Conservation (phyloP, 108 stramenopile species). For the Cyclotella baltica region DNA sequence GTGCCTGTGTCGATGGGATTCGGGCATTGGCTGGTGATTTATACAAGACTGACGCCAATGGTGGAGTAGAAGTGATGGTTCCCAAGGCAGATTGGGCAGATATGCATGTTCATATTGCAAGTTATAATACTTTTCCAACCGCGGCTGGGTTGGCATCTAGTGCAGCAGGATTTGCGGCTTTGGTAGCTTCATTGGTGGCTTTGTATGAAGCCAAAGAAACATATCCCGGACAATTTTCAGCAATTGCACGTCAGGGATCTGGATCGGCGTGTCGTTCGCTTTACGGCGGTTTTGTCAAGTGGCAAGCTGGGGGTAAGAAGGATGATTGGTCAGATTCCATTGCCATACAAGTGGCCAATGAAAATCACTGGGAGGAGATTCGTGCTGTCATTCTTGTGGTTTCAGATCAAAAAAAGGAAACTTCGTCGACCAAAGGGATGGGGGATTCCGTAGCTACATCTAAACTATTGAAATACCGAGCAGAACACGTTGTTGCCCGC, state of each 20-base stretch:
- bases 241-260: slow-evolving; percentile 94
- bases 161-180: slow-evolving; percentile 95
- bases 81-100: slow-evolving; percentile 75
- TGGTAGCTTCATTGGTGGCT: slow-evolving; percentile 86
- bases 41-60: slow-evolving; percentile 47
- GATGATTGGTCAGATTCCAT: slow-evolving; percentile 88
- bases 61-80: slow-evolving; percentile 53
- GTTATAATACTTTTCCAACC: slow-evolving; percentile 97
- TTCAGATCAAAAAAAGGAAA: slow-evolving; percentile 95
- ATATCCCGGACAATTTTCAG: slow-evolving; percentile 87
- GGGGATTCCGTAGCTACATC: slow-evolving; percentile 88
- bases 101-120: slow-evolving; percentile 83
- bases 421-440: slow-evolving; percentile 96
- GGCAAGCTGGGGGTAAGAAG: slow-evolving; percentile 79
- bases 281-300: slow-evolving; percentile 98
- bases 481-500: slow-evolving; percentile 78
- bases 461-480: slow-evolving; percentile 83
- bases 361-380: slow-evolving; percentile 96
- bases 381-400: slow-evolving; percentile 95
- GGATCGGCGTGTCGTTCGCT: slow-evolving; percentile 95
- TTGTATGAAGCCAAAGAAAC: slow-evolving; percentile 82
- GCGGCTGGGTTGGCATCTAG: slow-evolving; percentile 95
- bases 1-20: slow-evolving; percentile 84
- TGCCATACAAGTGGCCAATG: slow-evolving; percentile 92
- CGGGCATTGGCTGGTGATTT: slow-evolving; percentile 61